These are phyloP conservation scores for Ensete ventricosum DNA, from an alignment of 176 grass and related monocot species.

Conservation along the genomic window DNA sequence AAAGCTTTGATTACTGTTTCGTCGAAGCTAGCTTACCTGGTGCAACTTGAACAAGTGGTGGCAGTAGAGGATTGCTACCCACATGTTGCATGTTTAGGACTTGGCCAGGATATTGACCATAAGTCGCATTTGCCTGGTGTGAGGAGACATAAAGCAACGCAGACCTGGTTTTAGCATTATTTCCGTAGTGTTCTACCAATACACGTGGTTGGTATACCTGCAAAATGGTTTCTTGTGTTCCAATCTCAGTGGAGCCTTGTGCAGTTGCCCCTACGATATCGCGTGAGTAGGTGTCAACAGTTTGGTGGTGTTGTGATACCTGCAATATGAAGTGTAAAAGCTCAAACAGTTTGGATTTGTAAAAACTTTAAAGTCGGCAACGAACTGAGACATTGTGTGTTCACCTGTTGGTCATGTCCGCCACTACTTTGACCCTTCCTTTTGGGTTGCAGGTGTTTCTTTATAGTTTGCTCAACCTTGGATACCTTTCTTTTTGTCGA, in stretches of 20 bases:
- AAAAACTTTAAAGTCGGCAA: no score
- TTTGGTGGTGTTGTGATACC: not conserved
- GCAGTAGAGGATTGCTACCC: not conserved
- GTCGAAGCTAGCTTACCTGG: not conserved
- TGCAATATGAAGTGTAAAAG: not conserved
- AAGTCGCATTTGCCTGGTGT: slow-evolving; percentile 8
- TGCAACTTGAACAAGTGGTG: not conserved
- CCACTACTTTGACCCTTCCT: slow-evolving; percentile 8
- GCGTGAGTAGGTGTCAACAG: not conserved
- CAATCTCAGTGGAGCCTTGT: not conserved
- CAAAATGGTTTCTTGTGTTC: slow-evolving; percentile 5
- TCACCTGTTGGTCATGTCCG: slow-evolving; percentile 7
- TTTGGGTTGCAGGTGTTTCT: slow-evolving; percentile 3
- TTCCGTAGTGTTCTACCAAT: not conserved
- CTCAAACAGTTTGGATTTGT: no score
- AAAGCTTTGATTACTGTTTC: not conserved
- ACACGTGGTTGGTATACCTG: not conserved
- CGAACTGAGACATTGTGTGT: not conserved
- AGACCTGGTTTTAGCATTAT: not conserved
- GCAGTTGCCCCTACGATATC: not conserved
- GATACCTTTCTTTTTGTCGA: slow-evolving; percentile 7
- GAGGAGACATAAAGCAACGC: not conserved
- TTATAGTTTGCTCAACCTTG: slow-evolving; percentile 1
- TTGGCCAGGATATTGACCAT: slow-evolving; percentile 1
- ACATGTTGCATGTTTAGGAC: slow-evolving; percentile 3